phyloP scores from a whole-genome alignment of 805 yeast species.

The Ogataea ramenticola region DNA sequence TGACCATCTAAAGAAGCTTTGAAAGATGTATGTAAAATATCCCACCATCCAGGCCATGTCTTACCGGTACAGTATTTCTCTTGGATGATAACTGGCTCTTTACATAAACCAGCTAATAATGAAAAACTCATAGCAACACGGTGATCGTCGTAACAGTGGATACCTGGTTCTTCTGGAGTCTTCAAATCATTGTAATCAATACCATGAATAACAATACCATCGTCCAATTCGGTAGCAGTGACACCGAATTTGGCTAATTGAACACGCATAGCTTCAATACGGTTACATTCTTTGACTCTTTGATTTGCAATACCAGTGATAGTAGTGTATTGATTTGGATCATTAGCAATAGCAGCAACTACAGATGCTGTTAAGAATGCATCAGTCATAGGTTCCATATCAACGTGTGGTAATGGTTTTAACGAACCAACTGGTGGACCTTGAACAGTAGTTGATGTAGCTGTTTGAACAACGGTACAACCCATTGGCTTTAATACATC shows the following conservation, averaged over 20 bases:
- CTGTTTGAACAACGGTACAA: constrained; percentile 77
- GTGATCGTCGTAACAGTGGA: constrained; percentile 87
- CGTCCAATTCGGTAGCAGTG: constrained; percentile 73
- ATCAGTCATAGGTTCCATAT: constrained; percentile 99
- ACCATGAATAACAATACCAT: constrained; percentile 87
- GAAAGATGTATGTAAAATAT: constrained; percentile 65
- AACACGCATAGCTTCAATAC: constrained; percentile 90
- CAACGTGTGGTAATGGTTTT: constrained; percentile 66
- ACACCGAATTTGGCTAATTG: constrained; percentile 92
- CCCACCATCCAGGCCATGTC: constrained; percentile 99
- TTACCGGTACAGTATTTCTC: constrained; percentile 93
- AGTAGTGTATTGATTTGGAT: constrained; percentile 51
- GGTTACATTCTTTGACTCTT: constrained; percentile 94
- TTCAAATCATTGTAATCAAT: constrained; percentile 41
- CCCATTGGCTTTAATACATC: constrained; percentile 96
- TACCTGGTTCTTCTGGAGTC: constrained; percentile 53
- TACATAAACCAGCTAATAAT: constrained; percentile 64
- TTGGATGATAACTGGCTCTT: constrained; percentile 58
- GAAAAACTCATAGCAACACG: constrained; percentile 98
- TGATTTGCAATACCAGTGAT: constrained; percentile 97
- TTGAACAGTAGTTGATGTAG: constrained; percentile 80
- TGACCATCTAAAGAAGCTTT: constrained; percentile 64
- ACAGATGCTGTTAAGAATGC: constrained; percentile 96
- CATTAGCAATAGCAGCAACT: constrained; percentile 74
- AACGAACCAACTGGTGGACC: constrained; percentile 75